Percentiles rank a stretch among this genome's conserved stretches.
phyloP scores from a whole-genome alignment of 2,329 filamentous ascomycete genomes.

The Diaporthe sp. region DNA sequence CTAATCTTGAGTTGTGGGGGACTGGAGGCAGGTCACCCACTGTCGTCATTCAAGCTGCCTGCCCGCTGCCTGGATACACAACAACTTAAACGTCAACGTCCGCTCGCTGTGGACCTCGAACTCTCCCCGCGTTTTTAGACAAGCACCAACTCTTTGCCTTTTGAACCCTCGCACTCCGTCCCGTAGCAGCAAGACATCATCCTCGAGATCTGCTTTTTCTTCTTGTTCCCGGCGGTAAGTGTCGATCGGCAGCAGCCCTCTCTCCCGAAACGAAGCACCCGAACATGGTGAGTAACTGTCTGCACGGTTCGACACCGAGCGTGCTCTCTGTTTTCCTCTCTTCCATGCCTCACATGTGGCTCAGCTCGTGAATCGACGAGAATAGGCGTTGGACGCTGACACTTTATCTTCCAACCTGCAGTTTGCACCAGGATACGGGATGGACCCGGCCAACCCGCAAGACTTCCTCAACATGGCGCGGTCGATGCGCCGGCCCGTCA shows the following conservation, averaged over 20 bases:
- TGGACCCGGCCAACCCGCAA: slow-evolving; percentile 59
- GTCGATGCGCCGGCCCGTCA: slow-evolving; percentile 56
- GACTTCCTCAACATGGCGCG: slow-evolving; percentile 61
- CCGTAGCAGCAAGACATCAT: background rate
- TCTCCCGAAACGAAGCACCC: background rate
- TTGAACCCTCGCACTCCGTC: background rate
- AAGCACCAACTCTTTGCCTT: background rate
- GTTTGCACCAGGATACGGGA: slow-evolving; percentile 52
- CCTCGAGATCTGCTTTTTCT: background rate
- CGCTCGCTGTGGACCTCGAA: background rate
- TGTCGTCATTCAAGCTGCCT: slow-evolving; percentile 35
- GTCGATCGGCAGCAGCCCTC: background rate
- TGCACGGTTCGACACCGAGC: background rate
- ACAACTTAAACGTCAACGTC: slow-evolving; percentile 5
- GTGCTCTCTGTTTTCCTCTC: background rate
- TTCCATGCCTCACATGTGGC: background rate
- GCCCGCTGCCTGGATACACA: slow-evolving; percentile 10
- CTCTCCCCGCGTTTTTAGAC: background rate
- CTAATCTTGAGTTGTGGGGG: background rate
- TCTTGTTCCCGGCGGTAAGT: background rate
- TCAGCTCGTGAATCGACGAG: background rate
- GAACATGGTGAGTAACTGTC: slow-evolving; percentile 38
- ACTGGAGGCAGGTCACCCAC: background rate
- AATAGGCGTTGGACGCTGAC: background rate
- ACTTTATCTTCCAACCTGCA: slow-evolving; percentile 36